Evolutionary conservation across 2,329 filamentous ascomycete genomes (phyloP).

Genomic region (Colletotrichum sp.): DNA sequence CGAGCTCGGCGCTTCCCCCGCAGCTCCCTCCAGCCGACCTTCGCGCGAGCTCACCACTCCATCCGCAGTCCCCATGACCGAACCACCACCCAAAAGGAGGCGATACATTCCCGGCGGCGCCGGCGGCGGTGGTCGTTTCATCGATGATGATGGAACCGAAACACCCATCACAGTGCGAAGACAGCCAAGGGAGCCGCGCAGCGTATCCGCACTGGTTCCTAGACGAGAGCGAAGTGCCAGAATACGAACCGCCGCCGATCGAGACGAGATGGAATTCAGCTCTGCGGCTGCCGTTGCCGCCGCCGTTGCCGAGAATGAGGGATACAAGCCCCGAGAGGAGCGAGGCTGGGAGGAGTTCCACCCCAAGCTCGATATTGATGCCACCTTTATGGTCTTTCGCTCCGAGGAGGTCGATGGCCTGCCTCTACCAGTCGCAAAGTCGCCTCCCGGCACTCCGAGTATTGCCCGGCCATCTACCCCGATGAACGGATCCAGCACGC

Average conservation of each 20-base stretch:
- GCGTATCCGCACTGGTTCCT: constrained; percentile 51
- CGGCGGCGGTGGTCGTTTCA: constrained; percentile 83
- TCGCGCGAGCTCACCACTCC: constrained; percentile 30
- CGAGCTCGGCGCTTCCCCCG: constrained; percentile 35
- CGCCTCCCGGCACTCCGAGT: constrained; percentile 38
- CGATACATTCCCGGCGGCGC: constrained; percentile 87
- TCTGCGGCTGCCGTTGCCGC: constrained; percentile 90
- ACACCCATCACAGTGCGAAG: constrained; percentile 42
- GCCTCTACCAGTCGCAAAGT: constrained; percentile 40
- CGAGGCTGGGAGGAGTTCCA: constrained; percentile 98
- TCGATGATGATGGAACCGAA: constrained; percentile 73
- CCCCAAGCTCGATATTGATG: constrained; percentile 89
- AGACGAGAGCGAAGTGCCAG: constrained; percentile 64
- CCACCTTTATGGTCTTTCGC: constrained; percentile 76
- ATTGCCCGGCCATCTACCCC: constrained; percentile 39
- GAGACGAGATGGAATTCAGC: constrained; percentile 74
- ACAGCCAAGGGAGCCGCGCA: constrained; percentile 33
- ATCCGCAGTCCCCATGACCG: constrained; percentile 29
- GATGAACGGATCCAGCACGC: constrained; percentile 49
- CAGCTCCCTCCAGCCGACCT: constrained; percentile 34
- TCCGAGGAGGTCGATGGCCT: constrained; percentile 86
- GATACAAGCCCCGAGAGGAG: constrained; percentile 97
- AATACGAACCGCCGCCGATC: constrained; percentile 58
- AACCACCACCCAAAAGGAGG: constrained; percentile 72
- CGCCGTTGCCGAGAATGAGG: constrained; percentile 87